These are phyloP conservation scores for Ogataea hybrid DNA, from an alignment of 1,139 yeast species.

Conservation along the genomic window DNA sequence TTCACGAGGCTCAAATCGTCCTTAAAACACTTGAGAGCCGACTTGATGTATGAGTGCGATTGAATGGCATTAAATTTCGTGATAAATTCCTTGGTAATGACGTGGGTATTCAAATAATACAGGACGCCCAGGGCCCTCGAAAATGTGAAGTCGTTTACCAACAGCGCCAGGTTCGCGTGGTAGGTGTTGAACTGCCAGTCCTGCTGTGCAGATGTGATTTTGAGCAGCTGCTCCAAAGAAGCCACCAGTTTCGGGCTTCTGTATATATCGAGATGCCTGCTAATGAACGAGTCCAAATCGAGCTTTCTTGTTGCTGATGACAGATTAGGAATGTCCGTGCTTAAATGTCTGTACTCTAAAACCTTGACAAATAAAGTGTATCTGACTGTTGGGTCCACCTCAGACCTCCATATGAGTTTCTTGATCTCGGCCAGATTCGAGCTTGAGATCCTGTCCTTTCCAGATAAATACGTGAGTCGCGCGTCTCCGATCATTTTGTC, in stretches of 20 bases:
- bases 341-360: conserved; percentile 27
- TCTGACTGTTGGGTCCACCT: conserved; percentile 36
- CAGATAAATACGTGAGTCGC: conserved; percentile 34
- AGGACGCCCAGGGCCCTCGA: conserved; percentile 30
- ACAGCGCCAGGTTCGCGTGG: conserved; percentile 15
- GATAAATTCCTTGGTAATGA: conserved; percentile 29
- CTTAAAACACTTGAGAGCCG: conserved; percentile 25
- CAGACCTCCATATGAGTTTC: conserved; percentile 41
- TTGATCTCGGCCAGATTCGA: conserved; percentile 38
- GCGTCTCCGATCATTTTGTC: conserved; percentile 34
- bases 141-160: conserved; percentile 21
- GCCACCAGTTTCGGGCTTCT: conserved; percentile 27
- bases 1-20: conserved; percentile 33
- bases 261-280: conserved; percentile 17
- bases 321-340: conserved; percentile 18
- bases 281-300: conserved; percentile 20
- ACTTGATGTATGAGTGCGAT: conserved; percentile 22
- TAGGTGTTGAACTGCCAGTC: conserved; percentile 24
- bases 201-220: conserved; percentile 26
- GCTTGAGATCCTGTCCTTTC: conserved; percentile 31
- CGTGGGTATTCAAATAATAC: conserved; percentile 29
- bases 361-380: conserved; percentile 32
- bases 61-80: conserved; percentile 29
- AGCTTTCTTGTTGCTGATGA: conserved; percentile 22
- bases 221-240: conserved; percentile 29